A percentile compares a stretch with the other conserved stretches of the same genome.
Conservation (phyloP, 2,329 filamentous ascomycete species). For the Talaromyces sp. region DNA sequence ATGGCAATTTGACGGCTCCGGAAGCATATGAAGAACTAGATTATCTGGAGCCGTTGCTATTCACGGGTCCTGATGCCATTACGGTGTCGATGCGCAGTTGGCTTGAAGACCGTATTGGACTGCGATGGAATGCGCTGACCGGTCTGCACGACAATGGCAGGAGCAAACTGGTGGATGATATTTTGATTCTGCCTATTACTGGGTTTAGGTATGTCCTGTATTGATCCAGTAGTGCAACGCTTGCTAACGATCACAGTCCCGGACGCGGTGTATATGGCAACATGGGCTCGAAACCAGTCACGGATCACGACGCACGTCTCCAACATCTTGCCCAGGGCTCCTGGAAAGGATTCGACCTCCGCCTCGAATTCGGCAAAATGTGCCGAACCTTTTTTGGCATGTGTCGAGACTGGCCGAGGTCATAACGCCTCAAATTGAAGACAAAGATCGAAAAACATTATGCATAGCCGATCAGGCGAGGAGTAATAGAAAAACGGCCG, state of each 20-base stretch:
- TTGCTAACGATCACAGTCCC: slow-evolving; percentile 19
- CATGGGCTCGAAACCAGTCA: slow-evolving; percentile 33
- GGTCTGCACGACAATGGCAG: slow-evolving; percentile 28
- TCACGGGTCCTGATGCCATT: slow-evolving; percentile 33
- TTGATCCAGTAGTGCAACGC: background rate
- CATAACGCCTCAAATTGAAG: background rate
- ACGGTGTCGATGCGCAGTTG: slow-evolving; percentile 27
- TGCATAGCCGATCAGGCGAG: background rate
- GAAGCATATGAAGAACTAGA: slow-evolving; percentile 19
- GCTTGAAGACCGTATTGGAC: slow-evolving; percentile 23
- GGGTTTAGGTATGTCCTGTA: slow-evolving; percentile 29
- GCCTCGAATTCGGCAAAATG: slow-evolving; percentile 31
- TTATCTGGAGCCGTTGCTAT: slow-evolving; percentile 27
- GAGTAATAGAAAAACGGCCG: background rate
- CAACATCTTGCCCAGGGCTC: slow-evolving; percentile 32
- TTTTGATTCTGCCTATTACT: slow-evolving; percentile 34
- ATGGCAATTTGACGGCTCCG: slow-evolving; percentile 16
- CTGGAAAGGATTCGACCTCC: slow-evolving; percentile 28
- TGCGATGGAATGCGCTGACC: slow-evolving; percentile 33
- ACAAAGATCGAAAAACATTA: background rate
- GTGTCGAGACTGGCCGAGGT: slow-evolving; percentile 31
- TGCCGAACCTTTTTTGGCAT: slow-evolving; percentile 32
- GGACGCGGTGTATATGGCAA: slow-evolving; percentile 30
- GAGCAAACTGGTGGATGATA: slow-evolving; percentile 31
- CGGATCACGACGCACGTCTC: slow-evolving; percentile 29